Percentiles rank a stretch among this genome's conserved stretches.
phyloP scores from a whole-genome alignment of 2,329 filamentous ascomycete species.

The Talaromyces sp. region DNA sequence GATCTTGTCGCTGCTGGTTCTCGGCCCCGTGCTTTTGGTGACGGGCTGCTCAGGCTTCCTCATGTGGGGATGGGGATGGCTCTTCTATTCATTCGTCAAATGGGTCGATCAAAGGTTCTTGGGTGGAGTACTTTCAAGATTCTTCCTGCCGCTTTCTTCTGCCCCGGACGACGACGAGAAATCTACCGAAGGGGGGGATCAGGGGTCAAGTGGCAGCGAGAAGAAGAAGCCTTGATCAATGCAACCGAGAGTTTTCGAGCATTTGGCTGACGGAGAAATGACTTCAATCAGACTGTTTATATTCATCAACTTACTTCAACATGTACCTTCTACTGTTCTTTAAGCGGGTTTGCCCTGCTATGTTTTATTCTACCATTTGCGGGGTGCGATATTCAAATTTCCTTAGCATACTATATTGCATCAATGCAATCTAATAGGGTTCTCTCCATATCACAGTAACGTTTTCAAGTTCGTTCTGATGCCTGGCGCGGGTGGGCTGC shows the following conservation, averaged over 20 bases:
- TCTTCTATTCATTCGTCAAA: constrained; percentile 27
- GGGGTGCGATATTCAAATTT: background rate
- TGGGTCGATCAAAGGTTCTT: constrained; percentile 27
- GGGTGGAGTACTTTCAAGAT: constrained; percentile 26
- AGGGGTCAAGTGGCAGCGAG: constrained; percentile 4
- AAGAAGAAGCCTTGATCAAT: constrained; percentile 1
- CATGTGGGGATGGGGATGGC: constrained; percentile 31
- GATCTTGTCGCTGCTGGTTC: constrained; percentile 29
- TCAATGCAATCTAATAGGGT: background rate
- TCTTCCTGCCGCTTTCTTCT: constrained; percentile 23
- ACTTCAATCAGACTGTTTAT: background rate
- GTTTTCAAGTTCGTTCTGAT: background rate
- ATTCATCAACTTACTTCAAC: background rate
- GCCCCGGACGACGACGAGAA: background rate
- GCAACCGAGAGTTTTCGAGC: background rate
- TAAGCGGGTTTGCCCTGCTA: background rate
- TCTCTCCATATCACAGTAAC: background rate
- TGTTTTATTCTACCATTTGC: background rate
- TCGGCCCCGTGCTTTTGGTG: constrained; percentile 30
- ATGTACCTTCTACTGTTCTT: background rate
- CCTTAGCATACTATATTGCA: background rate
- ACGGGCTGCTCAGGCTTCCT: constrained; percentile 30
- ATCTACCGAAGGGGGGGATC: background rate
- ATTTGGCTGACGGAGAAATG: background rate
- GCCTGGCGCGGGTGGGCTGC: background rate